Evolutionary conservation across 495 filamentous ascomycete species (phyloP).

Genomic region (Podospora pseudocomata): DNA sequence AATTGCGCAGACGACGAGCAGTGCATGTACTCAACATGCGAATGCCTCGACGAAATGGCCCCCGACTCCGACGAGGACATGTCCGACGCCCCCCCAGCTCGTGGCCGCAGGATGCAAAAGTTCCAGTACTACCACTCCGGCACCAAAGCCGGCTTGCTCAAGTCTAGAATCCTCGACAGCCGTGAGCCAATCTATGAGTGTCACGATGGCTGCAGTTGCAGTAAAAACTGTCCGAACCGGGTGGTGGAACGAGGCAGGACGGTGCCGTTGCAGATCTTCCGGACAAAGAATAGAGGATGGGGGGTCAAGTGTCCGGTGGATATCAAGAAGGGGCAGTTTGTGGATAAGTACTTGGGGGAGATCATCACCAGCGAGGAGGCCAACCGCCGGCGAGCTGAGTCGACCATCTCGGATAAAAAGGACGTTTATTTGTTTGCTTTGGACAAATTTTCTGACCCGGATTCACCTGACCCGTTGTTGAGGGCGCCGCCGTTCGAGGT

Average conservation of each 20-base stretch:
- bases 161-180: conserved; percentile 46
- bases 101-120: conserved; percentile 23
- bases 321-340: conserved; percentile 75
- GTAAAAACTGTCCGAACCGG: conserved; percentile 65
- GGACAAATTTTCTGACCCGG: conserved; percentile 66
- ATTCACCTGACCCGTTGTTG: conserved; percentile 43
- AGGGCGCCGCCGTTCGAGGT: conserved; percentile 46
- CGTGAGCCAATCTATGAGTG: conserved; percentile 80
- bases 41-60: conserved; percentile 52
- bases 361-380: conserved; percentile 72
- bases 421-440: conserved; percentile 78
- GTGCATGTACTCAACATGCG: conserved; percentile 49
- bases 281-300: conserved; percentile 74
- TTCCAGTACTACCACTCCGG: conserved; percentile 47
- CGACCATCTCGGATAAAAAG: conserved; percentile 45
- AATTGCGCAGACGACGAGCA: conserved; percentile 43
- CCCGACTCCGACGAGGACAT: conserved; percentile 27
- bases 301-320: conserved; percentile 67
- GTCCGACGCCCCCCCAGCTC: conserved; percentile 16
- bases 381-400: conserved; percentile 55
- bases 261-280: conserved; percentile 76
- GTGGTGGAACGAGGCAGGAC: conserved; percentile 76
- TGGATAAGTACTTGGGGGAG: conserved; percentile 87
- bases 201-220: conserved; percentile 66
- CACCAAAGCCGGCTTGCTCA: conserved; percentile 40